Conservation (phyloP, 306 rosid species). For the Rubus idaeus region DNA sequence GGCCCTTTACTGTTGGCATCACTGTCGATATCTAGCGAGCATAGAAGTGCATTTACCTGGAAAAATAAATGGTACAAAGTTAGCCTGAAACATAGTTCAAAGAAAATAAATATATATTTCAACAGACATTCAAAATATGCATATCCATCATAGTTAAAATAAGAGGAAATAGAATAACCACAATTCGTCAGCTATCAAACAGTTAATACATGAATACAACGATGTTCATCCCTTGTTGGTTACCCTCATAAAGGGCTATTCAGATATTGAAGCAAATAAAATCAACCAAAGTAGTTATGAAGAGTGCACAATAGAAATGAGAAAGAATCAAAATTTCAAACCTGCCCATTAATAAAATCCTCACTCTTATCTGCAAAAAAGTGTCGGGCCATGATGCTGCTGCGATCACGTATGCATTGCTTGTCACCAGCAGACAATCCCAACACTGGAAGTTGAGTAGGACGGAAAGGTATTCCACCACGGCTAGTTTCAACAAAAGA, state of each 20-base stretch:
- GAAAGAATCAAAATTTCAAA: constrained; percentile 31
- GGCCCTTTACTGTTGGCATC: constrained; percentile 51
- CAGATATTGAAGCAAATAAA: not conserved
- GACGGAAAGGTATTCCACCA: constrained; percentile 85
- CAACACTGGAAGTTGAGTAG: constrained; percentile 74
- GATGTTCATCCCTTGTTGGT: not conserved
- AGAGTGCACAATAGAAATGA: not conserved
- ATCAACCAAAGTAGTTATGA: not conserved
- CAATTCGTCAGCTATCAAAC: not conserved
- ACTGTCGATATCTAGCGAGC: constrained; percentile 81
- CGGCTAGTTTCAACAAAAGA: constrained; percentile 89
- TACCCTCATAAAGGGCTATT: not conserved
- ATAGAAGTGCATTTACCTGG: constrained; percentile 90
- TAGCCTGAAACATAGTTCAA: not conserved
- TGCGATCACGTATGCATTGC: constrained; percentile 90
- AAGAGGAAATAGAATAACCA: not conserved
- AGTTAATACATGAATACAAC: not conserved
- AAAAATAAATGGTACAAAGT: constrained; percentile 29
- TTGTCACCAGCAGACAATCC: constrained; percentile 96
- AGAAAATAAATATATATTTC: not conserved
- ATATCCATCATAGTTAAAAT: not conserved
- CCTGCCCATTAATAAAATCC: constrained; percentile 91
- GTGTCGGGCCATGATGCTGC: constrained; percentile 99
- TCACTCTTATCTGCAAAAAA: constrained; percentile 92
- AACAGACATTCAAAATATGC: not conserved